Conservation (phyloP, 179 eudicot genomes). For the Heliamphora pulchella region DNA sequence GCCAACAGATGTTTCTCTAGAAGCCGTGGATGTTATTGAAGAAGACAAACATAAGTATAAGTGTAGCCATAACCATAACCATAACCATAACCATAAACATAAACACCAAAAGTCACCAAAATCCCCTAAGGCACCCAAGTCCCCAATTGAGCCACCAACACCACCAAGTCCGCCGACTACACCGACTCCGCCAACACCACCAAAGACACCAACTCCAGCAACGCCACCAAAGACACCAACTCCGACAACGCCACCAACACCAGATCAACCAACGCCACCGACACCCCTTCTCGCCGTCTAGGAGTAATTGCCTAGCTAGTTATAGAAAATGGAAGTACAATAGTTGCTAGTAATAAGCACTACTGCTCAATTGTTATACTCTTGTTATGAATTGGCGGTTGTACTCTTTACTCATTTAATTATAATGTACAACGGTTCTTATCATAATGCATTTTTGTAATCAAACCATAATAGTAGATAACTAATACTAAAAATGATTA, state of each 20-base stretch:
- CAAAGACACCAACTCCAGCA: no score
- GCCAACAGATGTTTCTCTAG: not conserved
- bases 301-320: not conserved
- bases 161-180: not conserved
- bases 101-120: not conserved
- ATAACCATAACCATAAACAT: not conserved
- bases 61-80: no score
- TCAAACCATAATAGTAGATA: no score
- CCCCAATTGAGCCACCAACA: not conserved
- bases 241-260: not conserved
- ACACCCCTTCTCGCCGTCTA: not conserved
- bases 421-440: no score
- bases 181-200: no score
- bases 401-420: not conserved
- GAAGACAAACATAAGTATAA: not conserved
- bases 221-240: no score
- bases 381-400: not conserved
- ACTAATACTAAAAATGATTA: no score
- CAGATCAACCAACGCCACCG: not conserved
- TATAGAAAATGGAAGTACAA: not conserved
- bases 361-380: not conserved
- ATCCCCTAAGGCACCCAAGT: not conserved
- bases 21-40: not conserved
- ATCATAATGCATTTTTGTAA: no score
- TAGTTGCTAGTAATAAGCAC: not conserved